Evolutionary conservation across 2,329 filamentous ascomycete species (phyloP).

Genomic region (Lachnum nothofagi): DNA sequence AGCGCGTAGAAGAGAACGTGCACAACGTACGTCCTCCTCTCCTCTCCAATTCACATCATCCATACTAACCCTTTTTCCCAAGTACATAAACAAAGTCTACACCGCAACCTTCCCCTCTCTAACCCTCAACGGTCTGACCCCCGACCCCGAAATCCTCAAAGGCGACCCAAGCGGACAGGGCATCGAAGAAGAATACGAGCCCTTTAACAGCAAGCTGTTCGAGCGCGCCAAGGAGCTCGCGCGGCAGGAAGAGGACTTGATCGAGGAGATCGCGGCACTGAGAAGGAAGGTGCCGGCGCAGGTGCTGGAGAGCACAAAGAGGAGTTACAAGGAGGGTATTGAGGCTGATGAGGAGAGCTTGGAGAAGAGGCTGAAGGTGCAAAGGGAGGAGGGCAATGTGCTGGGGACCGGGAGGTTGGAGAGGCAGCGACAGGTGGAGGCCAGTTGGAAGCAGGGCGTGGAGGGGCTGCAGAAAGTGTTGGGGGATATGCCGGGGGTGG

Average conservation of each 20-base stretch:
- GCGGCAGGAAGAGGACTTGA: constrained; percentile 57
- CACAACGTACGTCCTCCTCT: constrained; percentile 43
- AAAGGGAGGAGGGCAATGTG: constrained; percentile 12
- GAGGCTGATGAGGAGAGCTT: constrained; percentile 23
- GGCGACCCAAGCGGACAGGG: background rate
- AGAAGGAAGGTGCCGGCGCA: constrained; percentile 21
- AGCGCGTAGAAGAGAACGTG: constrained; percentile 55
- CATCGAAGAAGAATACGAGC: constrained; percentile 47
- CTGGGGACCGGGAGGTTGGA: constrained; percentile 38
- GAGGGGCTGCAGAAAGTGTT: constrained; percentile 49
- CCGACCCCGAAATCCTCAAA: constrained; percentile 36
- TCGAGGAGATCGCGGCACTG: constrained; percentile 54
- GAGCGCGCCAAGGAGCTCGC: constrained; percentile 56
- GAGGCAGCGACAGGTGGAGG: constrained; percentile 45
- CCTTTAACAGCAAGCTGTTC: constrained; percentile 56
- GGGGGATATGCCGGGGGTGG: constrained; percentile 55
- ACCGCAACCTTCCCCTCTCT: constrained; percentile 54
- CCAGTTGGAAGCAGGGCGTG: constrained; percentile 44
- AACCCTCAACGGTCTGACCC: constrained; percentile 53
- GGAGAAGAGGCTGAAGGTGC: constrained; percentile 10
- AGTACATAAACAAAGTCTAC: constrained; percentile 61
- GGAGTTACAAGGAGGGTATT: constrained; percentile 16
- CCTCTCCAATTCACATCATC: background rate
- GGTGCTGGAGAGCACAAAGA: constrained; percentile 22
- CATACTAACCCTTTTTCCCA: background rate